Conservation (phyloP, 2,329 filamentous ascomycete genomes). For the Nannizziopsis barbatae region DNA sequence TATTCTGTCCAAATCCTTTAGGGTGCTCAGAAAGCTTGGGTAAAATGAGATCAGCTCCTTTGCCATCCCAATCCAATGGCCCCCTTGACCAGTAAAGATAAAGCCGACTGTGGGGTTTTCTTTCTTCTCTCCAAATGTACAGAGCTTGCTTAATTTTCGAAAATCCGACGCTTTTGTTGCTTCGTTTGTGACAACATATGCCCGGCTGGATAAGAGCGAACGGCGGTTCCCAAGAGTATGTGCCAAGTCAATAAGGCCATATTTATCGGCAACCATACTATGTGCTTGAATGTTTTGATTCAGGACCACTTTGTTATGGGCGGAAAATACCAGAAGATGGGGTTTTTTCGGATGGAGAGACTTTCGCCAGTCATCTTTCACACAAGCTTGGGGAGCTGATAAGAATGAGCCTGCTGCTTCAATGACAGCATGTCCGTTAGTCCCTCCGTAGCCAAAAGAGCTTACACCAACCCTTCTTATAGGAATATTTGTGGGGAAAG, state of each 20-base stretch:
- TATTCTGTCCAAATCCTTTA: neutral
- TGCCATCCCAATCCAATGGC: conserved; percentile 13
- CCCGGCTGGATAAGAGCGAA: neutral
- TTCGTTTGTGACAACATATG: neutral
- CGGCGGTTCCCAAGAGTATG: conserved; percentile 7
- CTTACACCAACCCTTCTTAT: conserved; percentile 18
- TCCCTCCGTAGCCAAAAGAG: conserved; percentile 18
- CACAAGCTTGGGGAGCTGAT: neutral
- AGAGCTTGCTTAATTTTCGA: neutral
- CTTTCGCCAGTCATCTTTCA: neutral
- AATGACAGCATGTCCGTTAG: conserved; percentile 14
- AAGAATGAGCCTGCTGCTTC: neutral
- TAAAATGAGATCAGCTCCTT: neutral
- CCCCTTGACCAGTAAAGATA: conserved; percentile 16
- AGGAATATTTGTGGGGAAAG: neutral
- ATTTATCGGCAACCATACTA: neutral
- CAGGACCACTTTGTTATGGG: neutral
- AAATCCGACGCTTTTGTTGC: neutral
- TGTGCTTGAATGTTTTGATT: neutral
- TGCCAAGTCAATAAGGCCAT: conserved; percentile 1
- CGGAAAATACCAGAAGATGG: neutral
- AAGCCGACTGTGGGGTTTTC: conserved; percentile 4
- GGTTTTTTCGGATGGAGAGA: neutral
- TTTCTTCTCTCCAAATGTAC: neutral
- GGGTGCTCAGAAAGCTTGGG: neutral